These are phyloP conservation scores for Camellia granthamiana DNA, from an alignment of 148 eudicot genomes.

Conservation along the genomic window DNA sequence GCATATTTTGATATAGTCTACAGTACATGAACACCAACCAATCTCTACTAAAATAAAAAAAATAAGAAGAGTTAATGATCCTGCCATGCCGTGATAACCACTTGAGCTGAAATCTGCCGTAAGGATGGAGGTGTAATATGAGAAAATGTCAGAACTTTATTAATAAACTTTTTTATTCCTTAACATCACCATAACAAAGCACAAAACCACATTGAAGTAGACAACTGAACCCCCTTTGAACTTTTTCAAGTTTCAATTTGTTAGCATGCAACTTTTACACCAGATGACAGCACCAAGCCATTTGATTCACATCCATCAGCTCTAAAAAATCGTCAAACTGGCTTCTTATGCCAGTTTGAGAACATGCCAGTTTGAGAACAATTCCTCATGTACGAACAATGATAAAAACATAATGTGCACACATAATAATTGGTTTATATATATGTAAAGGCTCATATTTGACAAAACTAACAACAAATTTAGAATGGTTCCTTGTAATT, in stretches of 20 bases:
- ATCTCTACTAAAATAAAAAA: no score
- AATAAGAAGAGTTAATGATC: no score
- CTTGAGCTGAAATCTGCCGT: no score
- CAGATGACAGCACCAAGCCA: neutral
- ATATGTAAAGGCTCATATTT: no score
- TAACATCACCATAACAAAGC: no score
- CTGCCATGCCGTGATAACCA: no score
- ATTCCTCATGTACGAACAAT: neutral
- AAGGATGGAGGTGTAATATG: no score
- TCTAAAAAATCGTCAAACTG: neutral
- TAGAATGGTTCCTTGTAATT: neutral
- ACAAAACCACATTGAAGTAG: neutral
- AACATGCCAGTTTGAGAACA: neutral
- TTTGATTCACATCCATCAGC: neutral
- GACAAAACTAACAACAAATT: neutral
- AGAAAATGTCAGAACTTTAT: no score
- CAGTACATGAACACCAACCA: no score
- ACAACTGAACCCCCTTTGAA: neutral
- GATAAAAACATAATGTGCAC: neutral
- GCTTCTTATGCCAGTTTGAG: neutral
- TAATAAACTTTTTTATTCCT: no score
- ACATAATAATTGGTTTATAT: no score
- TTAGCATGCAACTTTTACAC: neutral
- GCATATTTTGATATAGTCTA: no score
- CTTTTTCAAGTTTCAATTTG: neutral